Base-by-base conservation (phyloP, 495 filamentous ascomycete genomes). In the Aspergillus ellipticus region DNA sequence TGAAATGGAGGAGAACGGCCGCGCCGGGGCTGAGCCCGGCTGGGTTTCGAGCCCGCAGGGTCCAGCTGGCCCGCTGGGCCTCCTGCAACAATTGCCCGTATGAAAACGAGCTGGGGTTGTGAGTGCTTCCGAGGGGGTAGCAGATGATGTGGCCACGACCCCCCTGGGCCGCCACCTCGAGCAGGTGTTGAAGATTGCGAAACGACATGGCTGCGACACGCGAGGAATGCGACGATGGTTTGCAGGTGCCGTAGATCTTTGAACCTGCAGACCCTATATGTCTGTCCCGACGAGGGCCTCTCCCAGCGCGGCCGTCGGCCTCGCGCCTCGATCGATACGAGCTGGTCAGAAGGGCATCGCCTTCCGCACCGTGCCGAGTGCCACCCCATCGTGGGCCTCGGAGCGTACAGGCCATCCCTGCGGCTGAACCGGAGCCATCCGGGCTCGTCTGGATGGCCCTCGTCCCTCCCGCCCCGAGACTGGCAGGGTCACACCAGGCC, bases 111-210 rank as follows among this genome's bases (percentile, higher is more conserved):
- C 42, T 47, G n/a, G 57, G 57, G 1, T 21, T 28, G 33, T 29
- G 16, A 7, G 52, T 54, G 35, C 45, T 47, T 26, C 52, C 19
- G 3, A 45, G 17, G 3, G 57, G 37, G 37, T 60, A 60, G 13
- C 24, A 55, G 8, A 55, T 47, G 17, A 60, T 22, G 16, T 48
- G 26, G 17, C 57, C 53, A 47, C 37, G 51, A 16, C 26, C 15
- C n/a, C 51, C 48, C 31, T 49, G 17, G n/a, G 19, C 28, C 2
- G 57, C 46, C 6, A 47, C 53, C 7, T 60, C 39, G 2, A 60
- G 42, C 9, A 60, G 47, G 21, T 51, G 52, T 28, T 42, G 39
- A 28, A 60, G 43, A 26, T 55, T 60, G 31, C 29, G 54, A 35
- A 51, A 60, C 4, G 52, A 33, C 53, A 55, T 60, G 21, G 7